Percentiles rank a stretch among this genome's conserved stretches.
Evolutionary conservation across 1,284 basidiomycete species (phyloP).

Genomic region (Pseudomicrostroma phylloplanum): DNA sequence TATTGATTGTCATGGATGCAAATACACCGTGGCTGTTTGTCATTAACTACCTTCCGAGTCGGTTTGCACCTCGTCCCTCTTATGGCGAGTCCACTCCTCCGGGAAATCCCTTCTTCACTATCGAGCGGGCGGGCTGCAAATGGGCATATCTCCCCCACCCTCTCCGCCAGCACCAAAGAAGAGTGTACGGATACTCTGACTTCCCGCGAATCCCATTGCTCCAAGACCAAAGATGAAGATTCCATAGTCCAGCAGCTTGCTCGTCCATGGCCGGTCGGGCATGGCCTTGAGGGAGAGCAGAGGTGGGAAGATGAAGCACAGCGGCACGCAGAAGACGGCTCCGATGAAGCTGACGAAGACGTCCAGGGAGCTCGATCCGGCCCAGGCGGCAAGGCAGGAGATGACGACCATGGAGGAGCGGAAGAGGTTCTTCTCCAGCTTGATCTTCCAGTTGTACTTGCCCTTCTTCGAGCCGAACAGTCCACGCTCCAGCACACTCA

Average conservation of each 20-base stretch:
- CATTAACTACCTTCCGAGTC: no score
- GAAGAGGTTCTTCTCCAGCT: constrained; percentile 87
- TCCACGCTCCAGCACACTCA: constrained; percentile 93
- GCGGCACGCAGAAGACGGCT: constrained; percentile 85
- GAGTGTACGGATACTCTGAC: constrained; percentile 61
- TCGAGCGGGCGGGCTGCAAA: constrained; percentile 11
- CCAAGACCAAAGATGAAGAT: constrained; percentile 74
- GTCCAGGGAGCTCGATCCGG: constrained; percentile 83
- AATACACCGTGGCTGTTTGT: no score
- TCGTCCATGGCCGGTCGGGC: constrained; percentile 66
- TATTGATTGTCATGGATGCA: no score
- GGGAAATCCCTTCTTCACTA: no score
- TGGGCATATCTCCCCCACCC: constrained; percentile 9
- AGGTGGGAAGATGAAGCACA: constrained; percentile 87
- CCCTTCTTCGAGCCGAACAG: constrained; percentile 71
- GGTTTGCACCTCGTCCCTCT: no score
- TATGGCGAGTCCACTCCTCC: no score
- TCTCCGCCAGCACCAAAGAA: constrained; percentile 8
- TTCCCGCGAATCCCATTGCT: constrained; percentile 78
- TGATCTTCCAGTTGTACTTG: constrained; percentile 63
- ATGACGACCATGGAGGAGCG: constrained; percentile 68
- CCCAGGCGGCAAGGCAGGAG: constrained; percentile 72
- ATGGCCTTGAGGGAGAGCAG: constrained; percentile 81
- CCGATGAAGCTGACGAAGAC: constrained; percentile 95
- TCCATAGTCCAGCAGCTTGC: constrained; percentile 68